phyloP scores from a whole-genome alignment of 345 rosid genomes.

The Eucalyptus sp. region DNA sequence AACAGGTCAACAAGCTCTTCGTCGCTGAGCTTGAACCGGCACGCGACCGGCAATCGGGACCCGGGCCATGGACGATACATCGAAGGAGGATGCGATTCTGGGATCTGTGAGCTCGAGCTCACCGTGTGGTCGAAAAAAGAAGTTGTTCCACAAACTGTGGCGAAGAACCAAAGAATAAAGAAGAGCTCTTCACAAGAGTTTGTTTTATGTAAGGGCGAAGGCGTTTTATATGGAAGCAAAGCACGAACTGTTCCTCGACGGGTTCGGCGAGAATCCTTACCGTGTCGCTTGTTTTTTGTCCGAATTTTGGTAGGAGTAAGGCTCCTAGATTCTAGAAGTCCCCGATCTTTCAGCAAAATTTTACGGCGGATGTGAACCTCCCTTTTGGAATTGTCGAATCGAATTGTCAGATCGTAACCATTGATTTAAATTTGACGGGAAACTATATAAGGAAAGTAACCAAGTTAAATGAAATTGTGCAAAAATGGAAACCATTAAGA shows the following conservation, averaged over 20 bases:
- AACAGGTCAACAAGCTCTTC: not conserved
- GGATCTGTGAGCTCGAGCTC: not conserved
- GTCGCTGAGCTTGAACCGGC: not conserved
- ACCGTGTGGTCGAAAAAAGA: not conserved
- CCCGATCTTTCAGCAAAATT: not conserved
- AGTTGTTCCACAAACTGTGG: not conserved
- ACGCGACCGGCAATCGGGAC: not conserved
- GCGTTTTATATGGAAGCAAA: not conserved
- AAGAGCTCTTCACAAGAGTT: not conserved
- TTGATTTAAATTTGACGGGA: not conserved
- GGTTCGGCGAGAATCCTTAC: not conserved
- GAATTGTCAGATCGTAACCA: rapidly evolving
- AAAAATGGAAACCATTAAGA: not conserved
- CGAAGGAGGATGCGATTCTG: not conserved
- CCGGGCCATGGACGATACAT: not conserved
- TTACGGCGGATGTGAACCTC: not conserved
- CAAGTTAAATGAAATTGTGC: not conserved
- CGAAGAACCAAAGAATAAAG: not conserved
- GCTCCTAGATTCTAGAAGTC: not conserved
- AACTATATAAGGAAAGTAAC: not conserved
- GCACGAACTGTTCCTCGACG: not conserved
- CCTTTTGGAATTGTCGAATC: not conserved
- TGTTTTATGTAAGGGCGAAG: not conserved
- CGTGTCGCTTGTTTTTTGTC: not conserved
- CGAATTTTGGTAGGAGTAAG: not conserved